phyloP scores from a whole-genome alignment of 805 yeast species.

The Metschnikowia picachoensis region DNA sequence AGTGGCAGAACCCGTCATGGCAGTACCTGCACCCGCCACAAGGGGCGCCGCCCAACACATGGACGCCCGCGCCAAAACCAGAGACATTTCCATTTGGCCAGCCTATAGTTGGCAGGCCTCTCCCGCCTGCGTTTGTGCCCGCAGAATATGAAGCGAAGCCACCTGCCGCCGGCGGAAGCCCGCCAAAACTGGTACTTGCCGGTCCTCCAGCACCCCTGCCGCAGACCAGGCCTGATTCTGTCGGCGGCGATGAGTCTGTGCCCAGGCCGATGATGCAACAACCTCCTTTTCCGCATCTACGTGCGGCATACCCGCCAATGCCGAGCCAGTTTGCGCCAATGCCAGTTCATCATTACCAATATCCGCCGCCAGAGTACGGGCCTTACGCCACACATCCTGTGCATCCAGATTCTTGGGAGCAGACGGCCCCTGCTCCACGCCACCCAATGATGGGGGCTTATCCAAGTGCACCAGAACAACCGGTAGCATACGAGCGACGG shows the following conservation, averaged over 20 bases:
- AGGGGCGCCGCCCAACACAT: neutral
- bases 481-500: neutral
- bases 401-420: conserved; percentile 18
- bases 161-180: neutral
- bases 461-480: too few relatives aligned
- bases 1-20: conserved; percentile 17
- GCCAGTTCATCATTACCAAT: conserved; percentile 11
- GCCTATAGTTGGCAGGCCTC: conserved; percentile 8
- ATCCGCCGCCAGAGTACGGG: conserved; percentile 8
- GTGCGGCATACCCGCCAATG: neutral
- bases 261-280: conserved; percentile 6
- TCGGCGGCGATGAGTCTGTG: conserved; percentile 1
- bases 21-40: conserved; percentile 4
- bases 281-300: conserved; percentile 4
- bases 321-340: conserved; percentile 5
- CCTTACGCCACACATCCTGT: conserved; percentile 10
- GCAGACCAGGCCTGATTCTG: conserved; percentile 1
- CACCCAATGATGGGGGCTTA: neutral
- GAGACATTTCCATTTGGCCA: conserved; percentile 5
- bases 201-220: neutral
- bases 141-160: neutral
- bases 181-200: too few relatives aligned
- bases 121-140: neutral
- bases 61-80: conserved; percentile 1
- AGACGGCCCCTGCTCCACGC: conserved; percentile 9